Base-by-base conservation (phyloP, 768 basidiomycete species). In the Trametes sanguinea region DNA sequence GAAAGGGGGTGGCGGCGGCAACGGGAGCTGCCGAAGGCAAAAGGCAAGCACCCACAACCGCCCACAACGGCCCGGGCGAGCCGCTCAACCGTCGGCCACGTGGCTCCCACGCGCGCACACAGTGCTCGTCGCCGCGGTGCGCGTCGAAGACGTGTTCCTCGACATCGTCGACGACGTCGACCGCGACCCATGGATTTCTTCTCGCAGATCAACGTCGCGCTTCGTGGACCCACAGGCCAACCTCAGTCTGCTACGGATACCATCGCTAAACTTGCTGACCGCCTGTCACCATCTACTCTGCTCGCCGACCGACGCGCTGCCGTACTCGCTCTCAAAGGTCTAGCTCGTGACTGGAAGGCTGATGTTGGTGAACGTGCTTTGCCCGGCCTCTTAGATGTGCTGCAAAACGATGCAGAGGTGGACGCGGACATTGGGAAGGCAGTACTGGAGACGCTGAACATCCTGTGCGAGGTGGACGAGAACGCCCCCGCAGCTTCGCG, bases 371-470 rank as follows among this genome's bases (percentile, higher is more conserved):
- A 85, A 63, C 81, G 81, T 50, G 90, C 94, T 1, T 79, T 98
- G 7, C 76, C 82, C 8, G 89, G 92, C 3, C 83, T 98, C 16
- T 71, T 97, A 3, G 87, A 89, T 32, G 89, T 93, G 35, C 78
- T 98, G 35, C 83, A 88, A 69, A 90, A 90, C 62, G 95, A 98
- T 71, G 91, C 94, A 0, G 88, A 92, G 66, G 84, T 94, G 54
- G 97, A 99, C 73, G 80, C 87, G 4, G 97, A 98, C 68, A 92
- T 91, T 62, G 95, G 89, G 1, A 97, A 93, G 71, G 95, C 95
- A 22, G 88, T 89, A 4, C 77, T 99, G 68, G 97, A 99, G 77
- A 97, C 94, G 1, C 77, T 98, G 56, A 83, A 85, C 70, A 75
- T 87, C 62, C 81, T 99, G 32, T 97, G 94, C 74, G 94, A 98